phyloP scores from a whole-genome alignment of 78 protist species.

The Chrysochromulina parva region DNA sequence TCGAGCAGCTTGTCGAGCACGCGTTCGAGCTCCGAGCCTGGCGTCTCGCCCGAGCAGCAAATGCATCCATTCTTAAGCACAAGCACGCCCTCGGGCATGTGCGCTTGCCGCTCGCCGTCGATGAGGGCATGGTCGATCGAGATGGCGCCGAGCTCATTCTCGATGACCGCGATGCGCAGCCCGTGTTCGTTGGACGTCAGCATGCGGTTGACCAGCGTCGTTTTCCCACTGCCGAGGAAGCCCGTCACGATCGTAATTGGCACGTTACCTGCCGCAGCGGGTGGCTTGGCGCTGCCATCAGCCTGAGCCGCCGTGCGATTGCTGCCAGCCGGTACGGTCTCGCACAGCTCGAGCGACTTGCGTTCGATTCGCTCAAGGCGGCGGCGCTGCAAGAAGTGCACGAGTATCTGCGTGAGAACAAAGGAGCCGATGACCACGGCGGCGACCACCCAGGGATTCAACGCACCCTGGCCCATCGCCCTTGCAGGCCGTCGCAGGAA shows the following conservation, averaged over 20 bases:
- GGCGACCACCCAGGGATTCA: neutral
- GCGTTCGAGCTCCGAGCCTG: conserved; percentile 52
- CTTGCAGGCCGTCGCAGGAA: too few relatives aligned
- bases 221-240: conserved; percentile 78
- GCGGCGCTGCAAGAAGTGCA: neutral
- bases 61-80: conserved; percentile 53
- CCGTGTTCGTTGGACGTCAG: conserved; percentile 56
- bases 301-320: neutral
- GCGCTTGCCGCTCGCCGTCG: neutral
- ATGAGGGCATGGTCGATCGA: conserved; percentile 38
- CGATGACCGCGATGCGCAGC: neutral
- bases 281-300: neutral
- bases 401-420: neutral
- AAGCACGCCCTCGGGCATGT: conserved; percentile 12
- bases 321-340: too few relatives aligned
- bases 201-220: conserved; percentile 75
- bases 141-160: conserved; percentile 39
- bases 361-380: neutral
- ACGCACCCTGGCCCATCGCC: too few relatives aligned
- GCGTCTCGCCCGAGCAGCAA: conserved; percentile 48
- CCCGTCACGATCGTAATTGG: conserved; percentile 63
- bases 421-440: neutral
- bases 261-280: neutral
- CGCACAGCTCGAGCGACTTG: neutral
- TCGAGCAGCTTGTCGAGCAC: conserved; percentile 36